phyloP scores from a whole-genome alignment of 2,329 filamentous ascomycete genomes.

The Pseudonectria buxi region DNA sequence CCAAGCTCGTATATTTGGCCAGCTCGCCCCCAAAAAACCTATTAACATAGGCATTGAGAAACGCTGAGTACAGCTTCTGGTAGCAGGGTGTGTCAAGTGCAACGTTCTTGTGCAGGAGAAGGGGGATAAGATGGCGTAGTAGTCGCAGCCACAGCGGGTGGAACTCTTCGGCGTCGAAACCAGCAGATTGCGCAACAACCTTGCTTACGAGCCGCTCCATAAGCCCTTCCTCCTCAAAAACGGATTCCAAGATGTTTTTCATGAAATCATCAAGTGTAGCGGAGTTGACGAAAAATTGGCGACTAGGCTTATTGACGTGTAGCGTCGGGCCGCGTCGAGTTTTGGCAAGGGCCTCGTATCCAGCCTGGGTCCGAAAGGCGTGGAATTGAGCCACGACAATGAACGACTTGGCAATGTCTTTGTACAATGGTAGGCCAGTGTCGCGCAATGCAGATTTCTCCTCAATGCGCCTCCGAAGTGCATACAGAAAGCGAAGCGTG shows the following conservation, averaged over 20 bases:
- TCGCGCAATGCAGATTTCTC: constrained; percentile 1
- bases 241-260: constrained; percentile 1
- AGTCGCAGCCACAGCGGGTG: constrained; percentile 25
- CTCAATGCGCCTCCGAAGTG: neutral
- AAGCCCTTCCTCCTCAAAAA: constrained; percentile 11
- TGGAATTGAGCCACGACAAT: no score
- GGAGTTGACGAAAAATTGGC: no score
- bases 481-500: constrained; percentile 5
- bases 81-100: constrained; percentile 11
- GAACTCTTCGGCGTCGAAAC: constrained; percentile 12
- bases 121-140: constrained; percentile 13
- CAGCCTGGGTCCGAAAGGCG: no score
- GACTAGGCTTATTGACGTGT: no score
- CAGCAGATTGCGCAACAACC: constrained; percentile 7
- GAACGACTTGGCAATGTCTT: neutral
- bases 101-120: constrained; percentile 6
- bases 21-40: constrained; percentile 17
- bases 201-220: constrained; percentile 12
- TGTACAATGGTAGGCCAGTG: constrained; percentile 2
- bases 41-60: constrained; percentile 16
- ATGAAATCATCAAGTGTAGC: no score
- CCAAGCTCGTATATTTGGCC: neutral
- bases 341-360: no score
- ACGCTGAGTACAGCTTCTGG: constrained; percentile 15
- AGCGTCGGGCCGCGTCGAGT: no score